Evolutionary conservation across 2,329 filamentous ascomycete genomes (phyloP).

Genomic region (Neophaeococcomyces mojaviensis): DNA sequence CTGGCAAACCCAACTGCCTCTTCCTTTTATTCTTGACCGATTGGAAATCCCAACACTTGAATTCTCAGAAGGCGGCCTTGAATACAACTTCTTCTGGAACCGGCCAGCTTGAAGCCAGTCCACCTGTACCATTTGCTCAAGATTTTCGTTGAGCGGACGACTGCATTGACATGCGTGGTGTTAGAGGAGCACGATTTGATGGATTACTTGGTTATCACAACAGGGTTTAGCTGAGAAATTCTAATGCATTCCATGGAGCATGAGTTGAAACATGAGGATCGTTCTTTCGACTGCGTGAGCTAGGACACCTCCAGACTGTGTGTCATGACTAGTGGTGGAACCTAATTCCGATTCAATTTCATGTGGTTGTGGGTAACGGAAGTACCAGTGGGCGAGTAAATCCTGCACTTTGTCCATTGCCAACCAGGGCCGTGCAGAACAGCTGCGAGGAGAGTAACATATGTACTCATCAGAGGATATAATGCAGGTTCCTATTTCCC

Average conservation of each 20-base stretch:
- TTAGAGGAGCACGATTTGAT: neutral
- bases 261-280: neutral
- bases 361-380: too few relatives aligned
- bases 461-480: conserved; percentile 4
- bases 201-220: neutral
- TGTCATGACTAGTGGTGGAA: neutral
- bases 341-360: too few relatives aligned
- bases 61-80: conserved; percentile 9
- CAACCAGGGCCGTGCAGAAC: neutral
- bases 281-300: too few relatives aligned
- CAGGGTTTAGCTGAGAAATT: neutral
- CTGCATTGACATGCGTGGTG: conserved; percentile 9
- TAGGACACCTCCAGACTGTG: neutral
- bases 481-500: neutral
- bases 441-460: neutral
- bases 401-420: neutral
- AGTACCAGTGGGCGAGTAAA: neutral
- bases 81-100: conserved; percentile 16
- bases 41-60: neutral
- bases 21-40: conserved; percentile 8
- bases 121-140: conserved; percentile 21
- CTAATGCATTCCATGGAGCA: conserved; percentile 4
- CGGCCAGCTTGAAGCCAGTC: conserved; percentile 9
- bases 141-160: conserved; percentile 2
- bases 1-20: conserved; percentile 3